phyloP scores from a whole-genome alignment of 2,329 filamentous ascomycete genomes.

The Drechslerella stenobrocha region DNA sequence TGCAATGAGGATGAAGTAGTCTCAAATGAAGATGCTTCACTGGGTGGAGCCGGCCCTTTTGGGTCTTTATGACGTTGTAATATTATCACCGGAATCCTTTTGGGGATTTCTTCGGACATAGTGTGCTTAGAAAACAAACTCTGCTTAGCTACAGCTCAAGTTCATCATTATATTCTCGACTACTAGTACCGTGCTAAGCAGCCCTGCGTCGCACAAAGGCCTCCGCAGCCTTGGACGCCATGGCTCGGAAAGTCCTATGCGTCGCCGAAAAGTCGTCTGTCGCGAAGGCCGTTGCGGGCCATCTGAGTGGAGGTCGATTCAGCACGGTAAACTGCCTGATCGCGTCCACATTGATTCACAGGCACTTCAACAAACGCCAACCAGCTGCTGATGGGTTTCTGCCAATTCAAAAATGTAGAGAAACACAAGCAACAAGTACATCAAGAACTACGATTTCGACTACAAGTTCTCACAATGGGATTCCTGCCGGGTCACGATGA shows the following conservation, averaged over 20 bases:
- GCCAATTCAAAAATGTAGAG: slow-evolving; percentile 60
- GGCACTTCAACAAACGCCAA: not conserved
- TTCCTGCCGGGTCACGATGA: slow-evolving; percentile 84
- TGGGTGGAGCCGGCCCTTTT: too few species aligned
- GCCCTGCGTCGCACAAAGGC: too few species aligned
- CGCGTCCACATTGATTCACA: not conserved
- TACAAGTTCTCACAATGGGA: slow-evolving; percentile 89
- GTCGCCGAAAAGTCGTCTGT: slow-evolving; percentile 92
- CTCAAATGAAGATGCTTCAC: too few species aligned
- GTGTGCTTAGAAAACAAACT: too few species aligned
- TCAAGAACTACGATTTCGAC: slow-evolving; percentile 92
- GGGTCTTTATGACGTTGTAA: not conserved
- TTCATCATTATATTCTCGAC: too few species aligned
- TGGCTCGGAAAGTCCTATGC: slow-evolving; percentile 64
- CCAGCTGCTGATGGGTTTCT: slow-evolving; percentile 12
- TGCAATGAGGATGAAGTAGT: too few species aligned
- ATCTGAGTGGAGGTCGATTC: slow-evolving; percentile 76
- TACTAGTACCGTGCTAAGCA: too few species aligned
- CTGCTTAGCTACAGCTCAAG: too few species aligned
- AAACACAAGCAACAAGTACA: slow-evolving; percentile 71
- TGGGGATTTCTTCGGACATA: not conserved
- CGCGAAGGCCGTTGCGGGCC: slow-evolving; percentile 86
- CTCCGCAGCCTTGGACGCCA: not conserved
- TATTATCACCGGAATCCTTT: not conserved
- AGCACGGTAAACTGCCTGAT: slow-evolving; percentile 66